Evolutionary conservation across 1,284 basidiomycete genomes (phyloP), one percentile per base, ranked within the genome.

Genomic region (Rhodotorula sp.): DNA sequence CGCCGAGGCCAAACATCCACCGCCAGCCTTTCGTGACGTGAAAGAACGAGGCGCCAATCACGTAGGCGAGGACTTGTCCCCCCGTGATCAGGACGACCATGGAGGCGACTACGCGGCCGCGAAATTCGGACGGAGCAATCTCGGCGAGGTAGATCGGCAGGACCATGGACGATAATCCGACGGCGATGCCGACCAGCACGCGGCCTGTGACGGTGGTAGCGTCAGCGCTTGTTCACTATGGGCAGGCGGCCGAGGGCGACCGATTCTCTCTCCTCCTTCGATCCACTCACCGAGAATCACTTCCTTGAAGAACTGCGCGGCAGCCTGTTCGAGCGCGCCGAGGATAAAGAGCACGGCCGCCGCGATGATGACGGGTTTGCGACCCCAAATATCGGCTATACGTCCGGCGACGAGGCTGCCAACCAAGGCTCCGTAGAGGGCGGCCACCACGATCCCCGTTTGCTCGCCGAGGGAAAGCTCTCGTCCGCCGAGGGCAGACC

Each of bases 121-220:
- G 77, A 66, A 79, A 79, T 12, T 78, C 72, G 34, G 81, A 80
- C 0, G 83, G 83, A 2, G 81, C 77, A 1, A 83, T 69, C 65
- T 83, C 83, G 56, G 78, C 79, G 62, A 83, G 80, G 71, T 80
- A 83, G 15, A 82, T 72, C 4, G 82, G 81, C 2, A 80, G 79
- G 34, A 81, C 74, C 47, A 78, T 79, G 1, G 80, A 78, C 14
- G 81, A 80, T 0, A 81, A 78, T 1, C 80, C 79, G 38, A 82
- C 79, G 7, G 80, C 82, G 15, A 81, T 62, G 5, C 83, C 83
- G 31, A 84, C 78, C 8, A 84, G 63, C 38, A 83, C 76, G 8
- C 83, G 78, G 19, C 80, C 83, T 65, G 60, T n/a, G 23, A 4
- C 2, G 14, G 21, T 18, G 21, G 10, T 5, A 23, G 18, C 2